Evolutionary conservation across 768 basidiomycete genomes (phyloP), one percentile per base, ranked within the genome.

Genomic region (Kwoniella europaea): DNA sequence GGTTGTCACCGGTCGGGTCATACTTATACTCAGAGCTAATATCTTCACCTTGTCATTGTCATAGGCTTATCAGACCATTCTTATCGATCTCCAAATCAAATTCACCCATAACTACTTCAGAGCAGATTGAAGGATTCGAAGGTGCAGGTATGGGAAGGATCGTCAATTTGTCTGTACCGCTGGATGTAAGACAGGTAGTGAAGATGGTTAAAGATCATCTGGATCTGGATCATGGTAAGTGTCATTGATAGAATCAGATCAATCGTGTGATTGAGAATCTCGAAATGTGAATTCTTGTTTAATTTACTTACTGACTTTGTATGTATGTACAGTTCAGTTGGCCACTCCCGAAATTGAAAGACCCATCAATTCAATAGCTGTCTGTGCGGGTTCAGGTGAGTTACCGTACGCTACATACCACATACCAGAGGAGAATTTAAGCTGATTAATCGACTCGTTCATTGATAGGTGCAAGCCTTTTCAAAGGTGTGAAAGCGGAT

Each of bases 341-440:
- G 82, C 82, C 7, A 65, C 69, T 7, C 79, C 79, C 1, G 64
- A 71, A 42, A 52, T 50, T 16, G 52, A 73, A 22, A 59, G 35
- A 18, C 44, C 68, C 67, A 82, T 86, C 75, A 82, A 72, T 77
- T 89, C 89, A 35, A 87, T 97, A 68, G 94, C 92, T 63, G 90
- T 98, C 70, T 97, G 95, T 83, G 94, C 94, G 44, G 96, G 96
- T 44, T 90, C 91, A 35, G 95, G 94, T 60, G 59, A 24, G 63
- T 65, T 67, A 13, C 35, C 35, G 35, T 35, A 35, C 35, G 7
- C 35, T 35, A 1, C 35, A 35, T 35, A 35, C 35, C 35, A 1
- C 35, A 35, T 35, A 35, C 35, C 35, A 35, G 35, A 35, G 35
- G 35, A 35, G 35, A 35, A 12, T 62, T 35, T 41, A 62, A 18